Evolutionary conservation across 305 asterid genomes (phyloP).

Genomic region (Fraxinus paxiana): DNA sequence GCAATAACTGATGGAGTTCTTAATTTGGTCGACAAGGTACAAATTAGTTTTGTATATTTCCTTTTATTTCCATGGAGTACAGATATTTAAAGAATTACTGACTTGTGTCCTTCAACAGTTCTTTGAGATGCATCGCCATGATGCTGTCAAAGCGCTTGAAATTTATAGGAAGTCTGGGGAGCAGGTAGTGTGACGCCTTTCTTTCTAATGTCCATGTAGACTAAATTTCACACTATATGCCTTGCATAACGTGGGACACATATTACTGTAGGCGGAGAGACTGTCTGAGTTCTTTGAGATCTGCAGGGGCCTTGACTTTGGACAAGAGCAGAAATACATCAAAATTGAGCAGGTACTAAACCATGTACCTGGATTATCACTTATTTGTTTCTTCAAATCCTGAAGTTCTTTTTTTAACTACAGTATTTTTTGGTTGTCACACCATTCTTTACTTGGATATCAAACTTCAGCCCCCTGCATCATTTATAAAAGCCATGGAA

Average conservation of each 20-base stretch:
- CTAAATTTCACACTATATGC: not conserved
- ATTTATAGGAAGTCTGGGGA: slow-evolving; percentile 60
- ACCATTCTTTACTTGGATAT: slow-evolving; percentile 19
- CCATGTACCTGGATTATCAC: not conserved
- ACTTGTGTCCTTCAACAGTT: slow-evolving; percentile 36
- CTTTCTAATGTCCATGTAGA: not conserved
- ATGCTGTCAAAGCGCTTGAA: slow-evolving; percentile 73
- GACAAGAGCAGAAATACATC: slow-evolving; percentile 57
- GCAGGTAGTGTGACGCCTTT: slow-evolving; percentile 42
- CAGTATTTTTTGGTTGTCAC: not conserved
- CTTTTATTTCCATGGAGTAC: not conserved
- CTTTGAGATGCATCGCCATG: slow-evolving; percentile 70
- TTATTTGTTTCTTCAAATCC: not conserved
- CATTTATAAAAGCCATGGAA: slow-evolving; percentile 67
- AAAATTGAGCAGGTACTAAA: slow-evolving; percentile 61
- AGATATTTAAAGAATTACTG: slow-evolving; percentile 6
- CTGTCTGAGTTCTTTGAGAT: slow-evolving; percentile 69
- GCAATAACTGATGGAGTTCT: slow-evolving; percentile 78
- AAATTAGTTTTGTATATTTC: not conserved
- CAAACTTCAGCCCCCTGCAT: slow-evolving; percentile 53
- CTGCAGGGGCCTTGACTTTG: slow-evolving; percentile 71
- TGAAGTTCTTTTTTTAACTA: not conserved
- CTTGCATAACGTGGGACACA: slow-evolving; percentile 4
- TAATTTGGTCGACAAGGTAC: slow-evolving; percentile 74
- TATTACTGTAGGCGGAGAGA: slow-evolving; percentile 54